phyloP scores from a whole-genome alignment of 1,284 basidiomycete genomes.

The Ustilago loliicola region DNA sequence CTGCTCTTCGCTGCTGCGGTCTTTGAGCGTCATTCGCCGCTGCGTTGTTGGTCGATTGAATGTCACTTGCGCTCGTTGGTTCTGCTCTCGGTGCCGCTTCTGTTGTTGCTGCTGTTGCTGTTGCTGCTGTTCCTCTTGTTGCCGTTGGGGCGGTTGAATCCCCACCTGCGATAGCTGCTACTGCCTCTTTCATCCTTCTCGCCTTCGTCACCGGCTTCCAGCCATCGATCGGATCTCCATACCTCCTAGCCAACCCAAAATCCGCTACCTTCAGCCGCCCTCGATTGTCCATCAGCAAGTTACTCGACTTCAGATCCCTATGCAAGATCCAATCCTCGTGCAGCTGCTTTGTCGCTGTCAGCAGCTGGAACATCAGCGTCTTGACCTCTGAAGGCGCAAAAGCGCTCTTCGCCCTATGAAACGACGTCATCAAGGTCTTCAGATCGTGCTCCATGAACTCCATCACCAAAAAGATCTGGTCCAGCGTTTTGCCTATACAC shows the following conservation, averaged over 20 bases:
- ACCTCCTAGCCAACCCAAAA: conserved; percentile 94
- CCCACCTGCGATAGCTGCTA: background rate
- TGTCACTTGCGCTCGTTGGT: background rate
- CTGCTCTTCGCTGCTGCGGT: background rate
- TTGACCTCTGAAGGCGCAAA: conserved; percentile 98
- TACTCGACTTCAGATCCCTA: conserved; percentile 96
- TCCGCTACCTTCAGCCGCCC: conserved; percentile 98
- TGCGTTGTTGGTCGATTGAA: background rate
- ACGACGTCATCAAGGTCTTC: conserved; percentile 84
- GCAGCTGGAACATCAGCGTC: conserved; percentile 90
- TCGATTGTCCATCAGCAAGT: conserved; percentile 97
- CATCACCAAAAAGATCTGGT: conserved; percentile 99
- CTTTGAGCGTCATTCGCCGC: background rate
- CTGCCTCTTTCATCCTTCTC: conserved; percentile 64
- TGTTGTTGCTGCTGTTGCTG: background rate
- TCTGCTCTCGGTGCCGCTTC: background rate
- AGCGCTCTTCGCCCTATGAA: conserved; percentile 84
- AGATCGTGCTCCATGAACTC: conserved; percentile 99
- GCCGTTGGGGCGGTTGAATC: background rate
- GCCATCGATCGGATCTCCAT: conserved; percentile 84
- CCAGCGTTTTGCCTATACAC: conserved; percentile 98
- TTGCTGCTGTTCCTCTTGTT: background rate
- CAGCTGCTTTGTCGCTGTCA: conserved; percentile 92
- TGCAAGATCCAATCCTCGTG: conserved; percentile 98
- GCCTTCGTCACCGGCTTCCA: conserved; percentile 14